Conservation (phyloP, 1,284 basidiomycete genomes). For the Leucoagaricus sp. region DNA sequence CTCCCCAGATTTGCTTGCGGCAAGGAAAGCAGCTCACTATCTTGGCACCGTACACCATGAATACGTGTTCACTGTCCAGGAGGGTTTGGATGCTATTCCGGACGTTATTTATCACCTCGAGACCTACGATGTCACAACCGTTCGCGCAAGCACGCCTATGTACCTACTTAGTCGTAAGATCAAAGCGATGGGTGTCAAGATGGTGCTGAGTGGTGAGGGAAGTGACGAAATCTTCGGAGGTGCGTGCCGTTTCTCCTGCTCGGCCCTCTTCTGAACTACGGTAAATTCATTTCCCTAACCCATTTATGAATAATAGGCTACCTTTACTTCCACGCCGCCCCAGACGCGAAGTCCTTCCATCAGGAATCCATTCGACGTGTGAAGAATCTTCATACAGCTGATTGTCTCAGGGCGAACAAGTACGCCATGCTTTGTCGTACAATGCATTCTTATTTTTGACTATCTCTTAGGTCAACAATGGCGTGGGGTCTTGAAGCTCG, state of each 20-base stretch:
- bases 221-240: slow-evolving; percentile 98
- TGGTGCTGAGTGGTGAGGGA: slow-evolving; percentile 98
- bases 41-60: slow-evolving; percentile 97
- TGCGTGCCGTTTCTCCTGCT: slow-evolving; percentile 29
- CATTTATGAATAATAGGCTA: slow-evolving; percentile 62
- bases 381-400: slow-evolving; percentile 97
- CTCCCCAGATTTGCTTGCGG: slow-evolving; percentile 95
- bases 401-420: slow-evolving; percentile 99
- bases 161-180: slow-evolving; percentile 97
- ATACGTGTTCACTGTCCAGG: slow-evolving; percentile 98
- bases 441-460: neutral
- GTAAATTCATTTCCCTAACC: neutral
- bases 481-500: slow-evolving; percentile 99
- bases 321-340: slow-evolving; percentile 99
- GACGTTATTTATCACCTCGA: slow-evolving; percentile 99
- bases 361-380: slow-evolving; percentile 95
- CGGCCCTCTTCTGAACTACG: neutral
- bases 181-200: slow-evolving; percentile 99
- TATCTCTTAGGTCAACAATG: slow-evolving; percentile 83
- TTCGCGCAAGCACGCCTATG: slow-evolving; percentile 97
- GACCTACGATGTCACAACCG: slow-evolving; percentile 99
- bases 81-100: slow-evolving; percentile 95
- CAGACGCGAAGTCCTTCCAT: slow-evolving; percentile 88
- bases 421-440: slow-evolving; percentile 32
- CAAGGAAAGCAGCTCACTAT: slow-evolving; percentile 91